Conservation (phyloP, 306 rosid genomes). For the Cicer arietinum region DNA sequence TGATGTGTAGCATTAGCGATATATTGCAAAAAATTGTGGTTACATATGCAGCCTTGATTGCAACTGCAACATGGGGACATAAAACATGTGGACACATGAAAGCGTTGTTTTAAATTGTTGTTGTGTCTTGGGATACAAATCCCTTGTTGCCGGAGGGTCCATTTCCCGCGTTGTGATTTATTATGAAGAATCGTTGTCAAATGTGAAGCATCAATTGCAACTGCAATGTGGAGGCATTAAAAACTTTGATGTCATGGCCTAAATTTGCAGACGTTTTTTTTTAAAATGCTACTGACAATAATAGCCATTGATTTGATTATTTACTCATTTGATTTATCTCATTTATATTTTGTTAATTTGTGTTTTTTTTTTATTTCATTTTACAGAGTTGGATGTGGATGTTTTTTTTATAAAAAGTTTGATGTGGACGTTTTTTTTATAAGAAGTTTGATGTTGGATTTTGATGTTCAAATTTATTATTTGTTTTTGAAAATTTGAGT, state of each 20-base stretch:
- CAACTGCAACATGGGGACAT: background rate
- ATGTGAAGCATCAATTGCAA: background rate
- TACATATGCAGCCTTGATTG: background rate
- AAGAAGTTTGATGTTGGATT: background rate
- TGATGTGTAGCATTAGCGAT: background rate
- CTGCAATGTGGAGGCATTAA: background rate
- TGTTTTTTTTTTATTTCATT: background rate
- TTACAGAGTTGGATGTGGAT: conserved; percentile 25
- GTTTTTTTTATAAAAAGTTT: background rate
- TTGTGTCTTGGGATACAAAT: background rate
- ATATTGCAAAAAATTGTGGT: background rate
- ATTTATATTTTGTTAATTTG: background rate
- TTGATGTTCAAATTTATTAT: background rate
- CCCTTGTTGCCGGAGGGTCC: background rate
- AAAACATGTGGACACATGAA: background rate
- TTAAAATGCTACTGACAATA: background rate
- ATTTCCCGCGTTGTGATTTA: background rate
- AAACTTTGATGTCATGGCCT: background rate
- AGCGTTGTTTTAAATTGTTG: background rate
- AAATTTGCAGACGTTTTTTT: background rate
- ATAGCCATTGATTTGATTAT: background rate
- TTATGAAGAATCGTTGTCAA: background rate
- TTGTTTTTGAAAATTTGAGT: conserved; percentile 1
- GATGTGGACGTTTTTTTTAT: background rate
- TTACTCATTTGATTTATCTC: background rate